Evolutionary conservation across 306 rosid species (phyloP), one percentile per base, ranked within the genome.

Genomic region (Lithocarpus polystachyus): DNA sequence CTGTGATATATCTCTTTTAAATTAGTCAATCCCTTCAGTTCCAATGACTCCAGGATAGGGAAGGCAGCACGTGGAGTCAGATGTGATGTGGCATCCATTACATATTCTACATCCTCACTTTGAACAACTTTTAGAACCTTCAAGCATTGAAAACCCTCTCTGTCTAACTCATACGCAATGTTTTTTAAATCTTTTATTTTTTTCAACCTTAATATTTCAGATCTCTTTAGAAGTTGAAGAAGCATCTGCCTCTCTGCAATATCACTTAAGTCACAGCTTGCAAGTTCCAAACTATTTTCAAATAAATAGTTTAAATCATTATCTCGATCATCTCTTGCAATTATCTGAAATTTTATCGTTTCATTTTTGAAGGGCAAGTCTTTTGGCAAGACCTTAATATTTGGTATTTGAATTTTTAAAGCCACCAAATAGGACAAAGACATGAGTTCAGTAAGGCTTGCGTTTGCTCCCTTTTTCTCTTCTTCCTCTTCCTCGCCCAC

Each of bases 81-180:
- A 56, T 9, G 18, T 14, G 55, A 2, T 51, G 55, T 51, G 15
- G 13, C 56, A 73, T 82, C 72, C 1, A 35, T 60, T 3, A 77
- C 26, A 67, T 82, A 77, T 56, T 77, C 69, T 24, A 82, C 1
- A 56, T 77, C 35, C 14, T 13, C 54, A 74, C 85, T 72, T 19
- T 6, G 15, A 17, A 11, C 35, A 56, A 82, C 24, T 2, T 11
- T 43, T 1, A 82, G 68, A 73, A 6, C 18, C 35, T 68, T 77
- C 75, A 82, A 68, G 31, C 5, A n/a, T 57, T 76, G 79, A 68
- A 82, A 56, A 31, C 76, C 82, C 28, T 45, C 28, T 45, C 23
- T 40, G 33, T 69, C 75, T 75, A 82, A 77, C 6, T 77, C 76
- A 3, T 1, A 51, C 9, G 43, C 3, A 31, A 31, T 48, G 60